These are phyloP conservation scores for Anthoceros angustus DNA, from an alignment of 225 moss, liverwort and hornwort species.

Conservation along the genomic window DNA sequence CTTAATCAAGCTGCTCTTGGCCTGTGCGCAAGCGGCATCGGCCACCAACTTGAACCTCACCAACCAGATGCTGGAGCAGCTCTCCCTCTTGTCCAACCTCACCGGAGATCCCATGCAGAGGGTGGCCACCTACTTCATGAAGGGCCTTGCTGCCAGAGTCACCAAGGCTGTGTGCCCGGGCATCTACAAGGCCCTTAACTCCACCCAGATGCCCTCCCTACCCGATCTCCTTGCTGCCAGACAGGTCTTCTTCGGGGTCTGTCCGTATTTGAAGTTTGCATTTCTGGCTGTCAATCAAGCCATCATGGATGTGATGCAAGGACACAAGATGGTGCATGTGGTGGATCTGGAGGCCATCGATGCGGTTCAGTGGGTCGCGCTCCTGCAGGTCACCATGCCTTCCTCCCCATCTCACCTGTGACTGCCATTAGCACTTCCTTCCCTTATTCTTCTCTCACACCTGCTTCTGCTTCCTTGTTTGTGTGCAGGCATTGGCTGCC, in stretches of 20 bases:
- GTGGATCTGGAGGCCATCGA: constrained; percentile 66
- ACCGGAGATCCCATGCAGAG: constrained; percentile 80
- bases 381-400: constrained; percentile 15
- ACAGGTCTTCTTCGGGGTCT: constrained; percentile 66
- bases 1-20: constrained; percentile 43
- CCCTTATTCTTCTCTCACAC: background rate
- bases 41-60: constrained; percentile 62
- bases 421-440: background rate
- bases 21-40: constrained; percentile 52
- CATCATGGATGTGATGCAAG: constrained; percentile 68
- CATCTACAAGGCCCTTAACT: constrained; percentile 59
- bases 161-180: constrained; percentile 60
- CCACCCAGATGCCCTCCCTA: constrained; percentile 46
- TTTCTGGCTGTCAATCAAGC: constrained; percentile 59
- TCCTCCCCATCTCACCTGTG: background rate
- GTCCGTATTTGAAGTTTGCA: constrained; percentile 57
- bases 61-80: constrained; percentile 62
- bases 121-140: constrained; percentile 78
- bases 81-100: constrained; percentile 45
- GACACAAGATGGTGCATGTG: constrained; percentile 59
- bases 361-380: constrained; percentile 66
- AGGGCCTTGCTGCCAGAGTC: constrained; percentile 60
- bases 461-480: background rate
- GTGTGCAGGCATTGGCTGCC: constrained; percentile 33
- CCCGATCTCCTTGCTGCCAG: constrained; percentile 57